Evolutionary conservation across 2,329 filamentous ascomycete species (phyloP), one percentile per base, ranked within the genome.

Genomic region (Scorias spongiosa): DNA sequence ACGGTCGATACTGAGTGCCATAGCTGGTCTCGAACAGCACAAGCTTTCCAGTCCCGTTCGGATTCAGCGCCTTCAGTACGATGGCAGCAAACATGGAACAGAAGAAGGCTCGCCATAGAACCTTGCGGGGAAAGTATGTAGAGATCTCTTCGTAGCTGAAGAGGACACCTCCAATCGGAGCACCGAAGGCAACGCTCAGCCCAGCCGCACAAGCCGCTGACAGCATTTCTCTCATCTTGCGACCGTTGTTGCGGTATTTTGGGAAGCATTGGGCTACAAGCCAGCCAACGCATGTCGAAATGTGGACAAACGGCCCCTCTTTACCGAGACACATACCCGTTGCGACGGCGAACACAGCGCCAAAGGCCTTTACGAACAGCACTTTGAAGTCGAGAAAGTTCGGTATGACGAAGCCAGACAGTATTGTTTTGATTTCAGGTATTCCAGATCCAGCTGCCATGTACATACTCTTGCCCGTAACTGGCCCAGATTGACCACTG

Each of bases 271-370:
- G 64, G 8, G 67, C 70, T 0, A 76, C 66, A 2, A 76, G 61
- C 49, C 74, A 70, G 7, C 72, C 72, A 0, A 74, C 68, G 50
- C 72, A 76, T 2, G 74, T 74, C 0, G 71, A 72, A 30, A 78
- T 77, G 54, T 78, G 74, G 1, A 78, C 73, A 49, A 78, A 77
- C 0, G 74, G 74, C 0, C 75, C 74, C 65, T 78, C 74, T 59
- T 78, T 78, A 1, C 75, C 75, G 4, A 78, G 57, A 51, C 70
- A 76, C 70, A 78, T 73, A 11, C 73, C 72, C 1, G 73, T 74
- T 0, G 72, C 66, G 1, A 78, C 74, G 1, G 74, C 74, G 49
- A 78, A 76, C 5, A 71, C 60, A 2, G 73, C 68, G 10, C 74
- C 74, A n/a, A 76, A 61, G 1, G 69, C 73, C 60, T 78, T 78